Conservation (phyloP, 768 basidiomycete species). For the Amyloporia xantha region DNA sequence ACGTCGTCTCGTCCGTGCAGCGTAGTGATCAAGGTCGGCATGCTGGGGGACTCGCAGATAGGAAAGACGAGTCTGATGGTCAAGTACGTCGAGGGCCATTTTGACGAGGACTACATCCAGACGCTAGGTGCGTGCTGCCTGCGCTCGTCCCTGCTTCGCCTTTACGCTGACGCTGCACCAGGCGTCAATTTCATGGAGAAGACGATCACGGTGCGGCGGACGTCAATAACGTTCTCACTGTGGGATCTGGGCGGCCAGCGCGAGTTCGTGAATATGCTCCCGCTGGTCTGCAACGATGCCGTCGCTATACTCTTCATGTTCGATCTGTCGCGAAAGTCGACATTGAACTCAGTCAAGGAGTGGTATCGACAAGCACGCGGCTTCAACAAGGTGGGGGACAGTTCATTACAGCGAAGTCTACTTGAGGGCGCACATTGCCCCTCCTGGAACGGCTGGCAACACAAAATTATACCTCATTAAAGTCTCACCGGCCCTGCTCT, state of each 20-base stretch:
- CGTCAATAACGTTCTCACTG: conserved; percentile 98
- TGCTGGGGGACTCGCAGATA: conserved; percentile 99
- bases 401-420: no score
- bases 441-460: not conserved
- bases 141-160: not conserved
- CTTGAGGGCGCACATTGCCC: no score
- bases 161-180: conserved; percentile 14
- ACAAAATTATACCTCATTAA: no score
- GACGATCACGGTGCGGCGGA: conserved; percentile 95
- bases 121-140: conserved; percentile 70
- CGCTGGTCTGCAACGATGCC: conserved; percentile 98
- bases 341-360: conserved; percentile 97
- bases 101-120: conserved; percentile 99
- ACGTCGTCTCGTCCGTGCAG: conserved; percentile 28
- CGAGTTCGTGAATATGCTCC: conserved; percentile 99
- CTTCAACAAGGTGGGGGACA: conserved; percentile 94
- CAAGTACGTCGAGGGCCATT: conserved; percentile 98
- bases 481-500: no score
- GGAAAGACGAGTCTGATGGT: conserved; percentile 99
- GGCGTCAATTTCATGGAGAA: conserved; percentile 99
- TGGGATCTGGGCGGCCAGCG: conserved; percentile 98
- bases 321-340: conserved; percentile 94
- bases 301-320: conserved; percentile 99
- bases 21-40: conserved; percentile 97
- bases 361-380: conserved; percentile 99